Conservation (phyloP, 129 eudicot genomes). For the Flaveria bidentis region DNA sequence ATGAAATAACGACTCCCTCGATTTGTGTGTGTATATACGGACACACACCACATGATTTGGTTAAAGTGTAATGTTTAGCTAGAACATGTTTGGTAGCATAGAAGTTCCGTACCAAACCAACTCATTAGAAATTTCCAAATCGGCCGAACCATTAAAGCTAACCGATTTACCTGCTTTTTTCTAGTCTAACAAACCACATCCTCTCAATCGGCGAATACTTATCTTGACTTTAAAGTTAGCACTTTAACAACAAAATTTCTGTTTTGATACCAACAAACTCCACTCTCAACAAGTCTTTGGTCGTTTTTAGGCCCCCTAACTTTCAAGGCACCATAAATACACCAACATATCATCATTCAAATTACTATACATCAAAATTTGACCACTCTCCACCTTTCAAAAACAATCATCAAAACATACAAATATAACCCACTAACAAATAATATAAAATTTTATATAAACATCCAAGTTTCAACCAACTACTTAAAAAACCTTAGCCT, state of each 20-base stretch:
- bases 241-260: constrained; percentile 5
- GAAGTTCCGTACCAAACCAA: constrained; percentile 12
- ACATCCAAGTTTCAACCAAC: not conserved
- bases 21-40: too few relatives aligned
- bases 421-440: not conserved
- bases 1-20: too few relatives aligned
- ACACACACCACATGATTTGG: too few relatives aligned
- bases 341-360: constrained; percentile 3
- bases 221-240: constrained; percentile 12
- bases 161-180: constrained; percentile 18
- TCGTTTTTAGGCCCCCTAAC: constrained; percentile 19
- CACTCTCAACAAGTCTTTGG: not conserved
- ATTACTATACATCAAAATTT: not conserved
- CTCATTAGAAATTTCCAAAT: not conserved
- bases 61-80: too few relatives aligned
- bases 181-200: constrained; percentile 14
- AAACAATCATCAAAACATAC: not conserved
- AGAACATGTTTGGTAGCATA: not conserved
- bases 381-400: not conserved
- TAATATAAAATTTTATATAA: not conserved
- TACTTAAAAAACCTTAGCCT: not conserved
- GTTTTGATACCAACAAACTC: constrained; percentile 17
- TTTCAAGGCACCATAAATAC: not conserved
- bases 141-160: not conserved
- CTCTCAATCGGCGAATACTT: not conserved